A percentile compares a stretch with the other conserved stretches of the same genome.
These are phyloP conservation scores for Martensiomyces pterosporus DNA, from an alignment of 192 early-diverging fungal genomes.

Conservation along the genomic window DNA sequence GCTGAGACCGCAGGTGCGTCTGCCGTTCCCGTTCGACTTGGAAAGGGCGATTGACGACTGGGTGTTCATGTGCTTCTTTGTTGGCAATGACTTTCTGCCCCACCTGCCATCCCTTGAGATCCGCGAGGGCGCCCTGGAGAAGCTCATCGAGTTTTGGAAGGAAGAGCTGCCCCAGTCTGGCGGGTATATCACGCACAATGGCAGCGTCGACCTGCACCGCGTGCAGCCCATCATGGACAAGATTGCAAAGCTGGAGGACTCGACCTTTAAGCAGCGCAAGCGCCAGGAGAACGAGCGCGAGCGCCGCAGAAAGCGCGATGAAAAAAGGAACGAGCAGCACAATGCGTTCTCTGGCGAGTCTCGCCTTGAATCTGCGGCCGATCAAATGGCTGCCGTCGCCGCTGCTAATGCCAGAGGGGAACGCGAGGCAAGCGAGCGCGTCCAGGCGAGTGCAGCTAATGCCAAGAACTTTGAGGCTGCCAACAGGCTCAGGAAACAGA, in stretches of 20 bases:
- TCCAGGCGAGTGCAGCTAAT: no score
- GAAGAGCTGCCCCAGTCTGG: conserved; percentile 64
- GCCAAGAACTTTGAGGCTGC: conserved; percentile 58
- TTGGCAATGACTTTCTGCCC: conserved; percentile 97
- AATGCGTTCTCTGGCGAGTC: conserved; percentile 24
- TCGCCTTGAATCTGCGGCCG: conserved; percentile 36
- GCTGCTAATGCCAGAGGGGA: conserved; percentile 44
- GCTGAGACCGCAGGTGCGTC: conserved; percentile 57
- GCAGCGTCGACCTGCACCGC: conserved; percentile 69
- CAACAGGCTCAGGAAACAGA: conserved; percentile 58
- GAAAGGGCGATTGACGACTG: conserved; percentile 96
- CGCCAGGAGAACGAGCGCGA: conserved; percentile 51
- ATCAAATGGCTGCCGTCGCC: conserved; percentile 47
- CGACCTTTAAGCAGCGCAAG: conserved; percentile 68
- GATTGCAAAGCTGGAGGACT: conserved; percentile 79
- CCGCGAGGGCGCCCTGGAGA: conserved; percentile 89
- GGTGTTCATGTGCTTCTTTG: conserved; percentile 95
- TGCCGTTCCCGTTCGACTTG: conserved; percentile 78
- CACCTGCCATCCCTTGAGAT: conserved; percentile 93
- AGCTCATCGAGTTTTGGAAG: conserved; percentile 88
- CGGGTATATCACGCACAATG: conserved; percentile 83
- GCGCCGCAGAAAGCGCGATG: conserved; percentile 17
- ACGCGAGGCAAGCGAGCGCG: conserved; percentile 18
- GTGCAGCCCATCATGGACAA: conserved; percentile 77
- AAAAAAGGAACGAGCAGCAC: not conserved